Base-by-base conservation (phyloP, 1,139 yeast species). In the Keqinozyma sinolaborantium region DNA sequence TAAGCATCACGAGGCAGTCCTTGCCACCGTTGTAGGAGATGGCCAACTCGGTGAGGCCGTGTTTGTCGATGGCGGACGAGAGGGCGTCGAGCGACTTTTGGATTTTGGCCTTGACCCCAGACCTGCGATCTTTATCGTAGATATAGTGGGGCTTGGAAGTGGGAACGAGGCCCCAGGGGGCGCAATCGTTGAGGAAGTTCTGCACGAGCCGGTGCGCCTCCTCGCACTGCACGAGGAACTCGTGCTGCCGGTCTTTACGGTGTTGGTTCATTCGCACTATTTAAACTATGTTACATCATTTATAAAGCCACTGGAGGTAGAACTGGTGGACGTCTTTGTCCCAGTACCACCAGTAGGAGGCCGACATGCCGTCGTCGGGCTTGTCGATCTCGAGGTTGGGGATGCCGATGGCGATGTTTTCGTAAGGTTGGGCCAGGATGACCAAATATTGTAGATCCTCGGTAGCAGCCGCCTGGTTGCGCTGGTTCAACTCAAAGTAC, bases 1-100 rank as follows among this genome's bases (percentile, higher is more conserved):
- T 62, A 29, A 87, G 67, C 85, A 86, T 81, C 27, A 86, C 95
- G 21, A 85, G 67, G 47, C 96, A 87, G 56, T 87, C 96, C 48
- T 87, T 87, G 2, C 96, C 96, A 5, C 96, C 96, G 49, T 87
- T 87, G 56, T 83, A 87, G 4, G 94, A 82, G 5, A 87, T 63
- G 3, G 95, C 82, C 4, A 86, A 58, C 40, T 84, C 79, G 10
- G 67, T 66, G 23, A 74, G 55, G 1, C 59, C 60, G 36, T 64
- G 66, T 14, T 53, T 43, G 21, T 56, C 58, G 10, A 69, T 56
- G 3, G 64, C 52, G 4, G 39, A 28, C 9, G 51, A 59, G 34
- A 69, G 48, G 31, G 58, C 57, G 13, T 51, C 51, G 41, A 66
- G 51, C 28, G 64, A 53, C 26, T 52, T 42, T 11, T 32, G 24